Percentiles rank a stretch among this genome's conserved stretches.
These are phyloP conservation scores for Rhodotorula diobovata DNA, from an alignment of 768 basidiomycete genomes.

Conservation along the genomic window DNA sequence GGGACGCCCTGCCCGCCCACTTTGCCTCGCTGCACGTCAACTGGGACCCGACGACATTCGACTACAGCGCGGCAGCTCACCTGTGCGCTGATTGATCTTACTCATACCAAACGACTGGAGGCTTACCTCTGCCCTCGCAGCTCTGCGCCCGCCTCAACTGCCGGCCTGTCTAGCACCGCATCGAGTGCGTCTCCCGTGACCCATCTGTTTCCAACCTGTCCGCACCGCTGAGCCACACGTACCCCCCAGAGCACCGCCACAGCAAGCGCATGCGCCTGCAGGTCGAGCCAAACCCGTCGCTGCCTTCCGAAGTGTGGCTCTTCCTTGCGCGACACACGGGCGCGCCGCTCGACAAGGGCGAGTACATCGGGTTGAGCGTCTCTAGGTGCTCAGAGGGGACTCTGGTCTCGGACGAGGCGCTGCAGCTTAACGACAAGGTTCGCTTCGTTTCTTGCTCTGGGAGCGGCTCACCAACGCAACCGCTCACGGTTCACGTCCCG, in stretches of 20 bases:
- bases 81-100: too few relatives aligned
- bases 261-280: background rate
- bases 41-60: slow-evolving; percentile 71
- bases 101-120: too few relatives aligned
- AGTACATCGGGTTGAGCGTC: slow-evolving; percentile 61
- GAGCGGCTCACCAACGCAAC: background rate
- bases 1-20: slow-evolving; percentile 66
- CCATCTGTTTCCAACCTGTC: too few relatives aligned
- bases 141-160: background rate
- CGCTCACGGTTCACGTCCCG: background rate
- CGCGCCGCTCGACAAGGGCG: slow-evolving; percentile 57
- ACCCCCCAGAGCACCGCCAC: background rate
- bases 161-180: background rate
- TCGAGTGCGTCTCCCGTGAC: background rate
- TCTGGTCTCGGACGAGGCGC: rapidly evolving
- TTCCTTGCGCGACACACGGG: slow-evolving; percentile 71
- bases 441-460: background rate
- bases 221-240: too few relatives aligned
- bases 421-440: slow-evolving; percentile 9
- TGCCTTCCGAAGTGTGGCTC: slow-evolving; percentile 63
- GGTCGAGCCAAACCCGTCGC: background rate
- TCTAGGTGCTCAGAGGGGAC: background rate
- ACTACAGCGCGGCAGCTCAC: slow-evolving; percentile 5
- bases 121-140: background rate
- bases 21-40: slow-evolving; percentile 81